These are phyloP conservation scores for Russula foetens DNA, from an alignment of 768 basidiomycete genomes.

Conservation along the genomic window DNA sequence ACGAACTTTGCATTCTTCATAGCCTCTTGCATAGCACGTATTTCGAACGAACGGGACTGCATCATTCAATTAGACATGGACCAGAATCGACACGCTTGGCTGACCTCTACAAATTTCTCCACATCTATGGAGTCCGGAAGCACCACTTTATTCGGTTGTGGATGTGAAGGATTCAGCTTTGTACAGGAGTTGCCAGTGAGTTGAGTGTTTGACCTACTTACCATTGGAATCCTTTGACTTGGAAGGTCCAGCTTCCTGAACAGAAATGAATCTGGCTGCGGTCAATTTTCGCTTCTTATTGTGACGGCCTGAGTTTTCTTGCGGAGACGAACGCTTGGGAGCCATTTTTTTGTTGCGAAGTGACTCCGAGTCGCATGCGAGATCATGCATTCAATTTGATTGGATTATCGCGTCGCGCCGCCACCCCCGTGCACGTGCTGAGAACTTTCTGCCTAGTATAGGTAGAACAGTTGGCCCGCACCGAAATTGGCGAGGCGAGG, in stretches of 20 bases:
- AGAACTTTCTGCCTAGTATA: not conserved
- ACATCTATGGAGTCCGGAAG: slow-evolving; percentile 76
- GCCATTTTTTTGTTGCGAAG: too few species aligned
- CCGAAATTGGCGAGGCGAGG: not conserved
- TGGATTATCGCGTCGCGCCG: not conserved
- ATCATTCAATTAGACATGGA: not conserved
- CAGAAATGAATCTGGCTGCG: slow-evolving; percentile 56
- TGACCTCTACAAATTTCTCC: slow-evolving; percentile 80
- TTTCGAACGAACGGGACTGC: slow-evolving; percentile 83
- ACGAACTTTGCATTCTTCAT: slow-evolving; percentile 70
- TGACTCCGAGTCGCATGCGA: too few species aligned
- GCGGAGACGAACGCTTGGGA: slow-evolving; percentile 33
- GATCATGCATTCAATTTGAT: too few species aligned
- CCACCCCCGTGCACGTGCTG: slow-evolving; percentile 8
- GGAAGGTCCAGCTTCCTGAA: slow-evolving; percentile 44
- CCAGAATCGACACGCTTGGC: slow-evolving; percentile 3
- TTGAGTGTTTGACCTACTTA: slow-evolving; percentile 26
- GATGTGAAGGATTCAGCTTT: not conserved
- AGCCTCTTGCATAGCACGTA: slow-evolving; percentile 79
- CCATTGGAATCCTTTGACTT: slow-evolving; percentile 34
- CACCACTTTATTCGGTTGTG: slow-evolving; percentile 34
- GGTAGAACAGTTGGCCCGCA: too few species aligned
- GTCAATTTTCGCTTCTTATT: slow-evolving; percentile 64
- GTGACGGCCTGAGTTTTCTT: slow-evolving; percentile 35
- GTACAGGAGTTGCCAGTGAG: not conserved